phyloP scores from a whole-genome alignment of 2,329 filamentous ascomycete genomes.

The Sporothrix luriei region DNA sequence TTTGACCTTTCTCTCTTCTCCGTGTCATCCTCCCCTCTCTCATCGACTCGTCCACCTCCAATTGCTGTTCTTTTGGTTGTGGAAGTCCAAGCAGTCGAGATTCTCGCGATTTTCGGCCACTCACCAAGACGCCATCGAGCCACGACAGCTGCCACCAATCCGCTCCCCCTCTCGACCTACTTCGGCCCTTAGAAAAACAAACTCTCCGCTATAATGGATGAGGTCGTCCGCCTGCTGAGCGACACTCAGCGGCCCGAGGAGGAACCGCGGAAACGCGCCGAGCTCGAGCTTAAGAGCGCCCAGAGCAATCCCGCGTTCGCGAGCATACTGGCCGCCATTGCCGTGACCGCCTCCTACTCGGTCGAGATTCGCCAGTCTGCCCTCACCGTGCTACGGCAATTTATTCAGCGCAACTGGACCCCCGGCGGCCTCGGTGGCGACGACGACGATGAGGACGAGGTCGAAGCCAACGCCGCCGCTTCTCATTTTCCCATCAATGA shows the following conservation, averaged over 20 bases:
- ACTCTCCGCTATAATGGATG: constrained; percentile 69
- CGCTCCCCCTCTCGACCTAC: background rate
- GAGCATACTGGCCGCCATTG: constrained; percentile 76
- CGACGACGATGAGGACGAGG: constrained; percentile 64
- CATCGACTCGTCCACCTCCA: background rate
- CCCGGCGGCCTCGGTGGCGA: constrained; percentile 72
- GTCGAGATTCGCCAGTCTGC: constrained; percentile 80
- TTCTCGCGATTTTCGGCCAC: background rate
- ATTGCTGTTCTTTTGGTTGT: constrained; percentile 1
- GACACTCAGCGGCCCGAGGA: constrained; percentile 81
- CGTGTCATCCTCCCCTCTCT: constrained; percentile 7
- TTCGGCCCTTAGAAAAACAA: background rate
- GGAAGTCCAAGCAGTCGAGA: constrained; percentile 9
- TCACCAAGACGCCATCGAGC: background rate
- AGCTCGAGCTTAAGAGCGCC: constrained; percentile 75
- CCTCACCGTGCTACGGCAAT: constrained; percentile 75
- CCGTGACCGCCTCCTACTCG: constrained; percentile 71
- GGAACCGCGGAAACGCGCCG: constrained; percentile 79
- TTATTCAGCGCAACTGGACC: constrained; percentile 84
- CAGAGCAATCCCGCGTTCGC: constrained; percentile 73
- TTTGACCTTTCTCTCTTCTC: background rate
- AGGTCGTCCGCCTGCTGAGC: constrained; percentile 83
- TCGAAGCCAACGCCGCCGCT: constrained; percentile 51
- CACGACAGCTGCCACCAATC: background rate
- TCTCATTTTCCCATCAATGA: constrained; percentile 69